Evolutionary conservation across 306 rosid genomes (phyloP), one percentile per base, ranked within the genome.

Genomic region (Luffa aegyptiaca): DNA sequence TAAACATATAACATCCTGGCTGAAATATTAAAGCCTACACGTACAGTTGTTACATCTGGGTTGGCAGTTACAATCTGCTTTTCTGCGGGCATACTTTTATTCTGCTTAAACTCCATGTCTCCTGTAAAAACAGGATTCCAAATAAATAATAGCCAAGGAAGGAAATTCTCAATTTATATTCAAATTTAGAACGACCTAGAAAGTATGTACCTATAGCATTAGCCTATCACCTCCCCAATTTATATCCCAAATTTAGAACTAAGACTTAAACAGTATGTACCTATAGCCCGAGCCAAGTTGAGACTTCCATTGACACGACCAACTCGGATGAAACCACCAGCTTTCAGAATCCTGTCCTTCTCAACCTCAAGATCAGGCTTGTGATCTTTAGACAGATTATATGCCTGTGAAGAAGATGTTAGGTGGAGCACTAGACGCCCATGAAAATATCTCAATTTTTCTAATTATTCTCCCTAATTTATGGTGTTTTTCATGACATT

Each of bases 241-340:
- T 81, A 20, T 26, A 33, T 42, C 31, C 35, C 18, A 63, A 46
- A 26, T 61, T 75, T 39, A 26, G 6, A 44, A 75, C 69, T 26
- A 63, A 52, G 56, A 57, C 45, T 5, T 3, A 62, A 20, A 31
- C 9, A 76, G 26, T 3, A 26, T 36, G 76, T 88, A 95, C 96
- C 98, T 80, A 95, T 95, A 75, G 98, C 97, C 80, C 98, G 89
- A 41, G 98, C 86, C 89, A 95, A 85, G 90, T 95, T 95, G 86
- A 93, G 86, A 81, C 93, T 88, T 82, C 98, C 98, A 87, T 95
- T 95, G 83, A 95, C 94, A 21, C 97, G 93, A 72, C 98, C 97
- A 83, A 86, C 93, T 85, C 90, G 97, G 66, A 95, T 89, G 82
- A 86, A 95, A 57, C 98, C 97, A 85, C 98, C 98, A 56, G 97